Conservation (phyloP, 2,329 filamentous ascomycete species). For the Cucurbitaria berberidis region DNA sequence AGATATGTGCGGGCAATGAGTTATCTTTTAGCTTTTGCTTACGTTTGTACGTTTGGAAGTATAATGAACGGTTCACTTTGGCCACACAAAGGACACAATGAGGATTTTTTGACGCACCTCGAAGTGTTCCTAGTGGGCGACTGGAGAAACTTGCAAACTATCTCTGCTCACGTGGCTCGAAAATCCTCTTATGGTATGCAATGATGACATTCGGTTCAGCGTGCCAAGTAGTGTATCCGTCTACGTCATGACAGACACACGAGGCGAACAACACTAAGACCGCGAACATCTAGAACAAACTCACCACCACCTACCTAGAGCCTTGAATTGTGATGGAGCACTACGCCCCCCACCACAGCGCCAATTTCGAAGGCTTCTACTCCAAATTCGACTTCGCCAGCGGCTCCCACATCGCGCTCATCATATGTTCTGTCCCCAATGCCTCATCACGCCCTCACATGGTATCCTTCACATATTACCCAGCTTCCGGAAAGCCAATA, state of each 20-base stretch:
- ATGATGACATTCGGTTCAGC: too few relatives aligned
- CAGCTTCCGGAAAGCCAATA: constrained; percentile 37
- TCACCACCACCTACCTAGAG: not conserved
- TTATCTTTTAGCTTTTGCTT: too few relatives aligned
- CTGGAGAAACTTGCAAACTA: too few relatives aligned
- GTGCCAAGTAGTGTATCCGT: constrained; percentile 11
- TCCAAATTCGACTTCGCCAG: constrained; percentile 57
- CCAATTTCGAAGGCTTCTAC: constrained; percentile 59
- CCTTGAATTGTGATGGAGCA: constrained; percentile 47
- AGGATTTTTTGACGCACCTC: too few relatives aligned
- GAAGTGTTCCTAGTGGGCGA: too few relatives aligned
- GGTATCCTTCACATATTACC: constrained; percentile 59
- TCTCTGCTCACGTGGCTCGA: too few relatives aligned
- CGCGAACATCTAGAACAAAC: not conserved
- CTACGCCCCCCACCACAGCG: constrained; percentile 49
- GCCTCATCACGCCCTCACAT: constrained; percentile 51
- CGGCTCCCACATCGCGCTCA: constrained; percentile 54
- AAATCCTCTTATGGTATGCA: too few relatives aligned
- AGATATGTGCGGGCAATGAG: too few relatives aligned
- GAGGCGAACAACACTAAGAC: not conserved
- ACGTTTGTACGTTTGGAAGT: too few relatives aligned
- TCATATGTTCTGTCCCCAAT: constrained; percentile 56
- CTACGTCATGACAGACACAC: constrained; percentile 30
- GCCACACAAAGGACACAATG: too few relatives aligned
- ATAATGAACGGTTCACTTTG: too few relatives aligned